A percentile compares a stretch with the other conserved stretches of the same genome.
Conservation (phyloP, 768 basidiomycete species). For the Agaricus sinodeliciosus region DNA sequence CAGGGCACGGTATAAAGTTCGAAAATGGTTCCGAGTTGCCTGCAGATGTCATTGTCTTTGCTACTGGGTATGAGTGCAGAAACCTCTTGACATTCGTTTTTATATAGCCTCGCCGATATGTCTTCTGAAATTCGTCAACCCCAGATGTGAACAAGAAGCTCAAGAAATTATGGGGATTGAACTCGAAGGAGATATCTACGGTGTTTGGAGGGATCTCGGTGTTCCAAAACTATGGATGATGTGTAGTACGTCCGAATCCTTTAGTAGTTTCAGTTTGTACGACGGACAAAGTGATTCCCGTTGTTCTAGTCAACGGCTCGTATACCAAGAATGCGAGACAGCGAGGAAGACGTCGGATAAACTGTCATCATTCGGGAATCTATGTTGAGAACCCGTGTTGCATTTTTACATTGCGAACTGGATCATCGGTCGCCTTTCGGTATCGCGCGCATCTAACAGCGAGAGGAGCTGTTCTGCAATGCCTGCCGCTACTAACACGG, state of each 20-base stretch:
- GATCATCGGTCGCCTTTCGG: too few species aligned
- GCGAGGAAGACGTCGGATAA: too few species aligned
- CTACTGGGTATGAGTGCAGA: constrained; percentile 35
- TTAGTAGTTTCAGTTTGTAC: not conserved
- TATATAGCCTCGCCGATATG: constrained; percentile 37
- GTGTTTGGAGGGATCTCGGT: constrained; percentile 45
- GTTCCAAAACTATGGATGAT: constrained; percentile 54
- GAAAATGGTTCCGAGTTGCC: constrained; percentile 38
- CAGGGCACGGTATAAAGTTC: constrained; percentile 45
- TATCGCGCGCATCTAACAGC: too few species aligned
- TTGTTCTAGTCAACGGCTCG: constrained; percentile 31
- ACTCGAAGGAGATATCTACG: constrained; percentile 55
- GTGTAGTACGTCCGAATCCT: constrained; percentile 24
- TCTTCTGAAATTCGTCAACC: constrained; percentile 26
- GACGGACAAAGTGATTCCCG: not conserved
- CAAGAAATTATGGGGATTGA: constrained; percentile 52
- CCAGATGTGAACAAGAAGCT: constrained; percentile 37
- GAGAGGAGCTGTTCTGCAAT: too few species aligned
- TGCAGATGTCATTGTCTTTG: constrained; percentile 53
- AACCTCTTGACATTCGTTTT: not conserved
- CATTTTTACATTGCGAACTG: too few species aligned
- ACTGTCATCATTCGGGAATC: too few species aligned
- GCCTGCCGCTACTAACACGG: too few species aligned
- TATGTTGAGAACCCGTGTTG: too few species aligned
- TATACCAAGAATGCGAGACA: too few species aligned